Evolutionary conservation across 2,329 filamentous ascomycete species (phyloP).

Genomic region (Tolypocladium endophyticum): DNA sequence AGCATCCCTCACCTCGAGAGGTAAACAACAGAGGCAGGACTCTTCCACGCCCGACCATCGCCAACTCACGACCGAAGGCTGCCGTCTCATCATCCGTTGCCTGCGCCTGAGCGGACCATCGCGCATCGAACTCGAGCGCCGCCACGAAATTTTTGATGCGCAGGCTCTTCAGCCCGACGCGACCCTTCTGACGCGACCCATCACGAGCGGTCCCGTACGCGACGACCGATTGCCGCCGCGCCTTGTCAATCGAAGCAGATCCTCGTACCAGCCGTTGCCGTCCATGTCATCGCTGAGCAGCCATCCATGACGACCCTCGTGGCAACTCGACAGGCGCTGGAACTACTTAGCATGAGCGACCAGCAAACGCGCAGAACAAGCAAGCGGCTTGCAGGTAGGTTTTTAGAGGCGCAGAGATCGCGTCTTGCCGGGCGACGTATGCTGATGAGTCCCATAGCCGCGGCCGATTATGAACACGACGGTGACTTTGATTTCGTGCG

Average conservation of each 20-base stretch:
- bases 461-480: constrained; percentile 54
- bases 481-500: constrained; percentile 69
- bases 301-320: constrained; percentile 64
- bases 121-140: neutral
- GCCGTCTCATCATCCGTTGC: neutral
- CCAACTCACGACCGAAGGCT: constrained; percentile 1
- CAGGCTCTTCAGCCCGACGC: constrained; percentile 3
- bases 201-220: constrained; percentile 1
- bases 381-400: constrained; percentile 55
- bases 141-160: neutral
- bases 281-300: constrained; percentile 15
- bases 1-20: constrained; percentile 1
- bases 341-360: constrained; percentile 60
- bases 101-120: neutral
- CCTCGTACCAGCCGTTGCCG: neutral
- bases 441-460: constrained; percentile 18
- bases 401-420: neutral
- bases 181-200: constrained; percentile 5
- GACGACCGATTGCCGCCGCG: neutral
- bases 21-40: constrained; percentile 9
- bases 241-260: neutral
- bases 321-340: constrained; percentile 51
- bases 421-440: neutral
- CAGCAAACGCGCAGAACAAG: constrained; percentile 51
- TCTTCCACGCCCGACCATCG: constrained; percentile 5